A percentile compares a stretch with the other conserved stretches of the same genome.
Conservation (phyloP, 768 basidiomycete genomes). For the Clathrus columnatus region DNA sequence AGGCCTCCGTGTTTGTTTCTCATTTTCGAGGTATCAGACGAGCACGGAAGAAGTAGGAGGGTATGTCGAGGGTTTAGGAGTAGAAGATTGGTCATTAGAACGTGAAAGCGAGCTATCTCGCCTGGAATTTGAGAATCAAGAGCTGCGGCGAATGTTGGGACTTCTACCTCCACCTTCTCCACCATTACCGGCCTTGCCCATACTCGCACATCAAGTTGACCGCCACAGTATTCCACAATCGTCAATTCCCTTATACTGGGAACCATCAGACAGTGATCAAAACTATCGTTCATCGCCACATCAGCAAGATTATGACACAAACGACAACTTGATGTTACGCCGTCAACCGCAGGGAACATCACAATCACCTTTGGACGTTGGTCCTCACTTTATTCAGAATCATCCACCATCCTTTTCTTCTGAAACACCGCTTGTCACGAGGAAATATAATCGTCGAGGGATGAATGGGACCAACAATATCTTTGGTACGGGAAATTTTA, state of each 20-base stretch:
- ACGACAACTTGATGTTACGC: background rate
- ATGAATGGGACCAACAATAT: background rate
- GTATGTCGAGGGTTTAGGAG: constrained; percentile 5
- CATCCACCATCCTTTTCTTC: constrained; percentile 3
- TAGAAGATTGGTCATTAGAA: constrained; percentile 73
- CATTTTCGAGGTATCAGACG: constrained; percentile 13
- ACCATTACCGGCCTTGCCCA: background rate
- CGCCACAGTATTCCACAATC: background rate
- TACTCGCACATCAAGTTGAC: background rate
- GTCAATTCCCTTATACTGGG: background rate
- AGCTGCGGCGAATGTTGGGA: constrained; percentile 65
- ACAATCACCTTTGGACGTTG: background rate
- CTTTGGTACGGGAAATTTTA: background rate
- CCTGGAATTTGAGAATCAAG: constrained; percentile 80
- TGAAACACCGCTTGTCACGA: constrained; percentile 5
- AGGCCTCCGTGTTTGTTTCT: background rate
- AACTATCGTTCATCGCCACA: background rate
- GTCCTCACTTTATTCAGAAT: background rate
- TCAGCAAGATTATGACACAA: background rate
- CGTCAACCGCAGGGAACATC: background rate
- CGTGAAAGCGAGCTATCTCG: constrained; percentile 86
- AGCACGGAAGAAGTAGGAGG: constrained; percentile 11
- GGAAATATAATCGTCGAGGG: constrained; percentile 3
- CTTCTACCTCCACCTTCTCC: constrained; percentile 18
- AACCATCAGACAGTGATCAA: background rate